Evolutionary conservation across 2,329 filamentous ascomycete genomes (phyloP), one percentile per base, ranked within the genome.

Genomic region (Cercospora zeina): DNA sequence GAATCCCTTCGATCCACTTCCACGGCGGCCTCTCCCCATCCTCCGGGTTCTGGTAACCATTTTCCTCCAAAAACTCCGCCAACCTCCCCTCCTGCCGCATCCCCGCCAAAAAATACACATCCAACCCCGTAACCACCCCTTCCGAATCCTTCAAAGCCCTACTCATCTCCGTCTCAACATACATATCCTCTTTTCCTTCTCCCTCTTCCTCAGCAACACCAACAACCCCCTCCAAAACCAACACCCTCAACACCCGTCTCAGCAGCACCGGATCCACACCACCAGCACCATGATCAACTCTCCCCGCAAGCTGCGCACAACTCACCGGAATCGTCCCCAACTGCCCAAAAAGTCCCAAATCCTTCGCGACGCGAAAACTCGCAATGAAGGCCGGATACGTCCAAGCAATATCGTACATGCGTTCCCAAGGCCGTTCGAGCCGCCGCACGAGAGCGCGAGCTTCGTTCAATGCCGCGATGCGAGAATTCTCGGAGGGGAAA

Each of bases 371-470:
- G 27, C 63, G 62, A 16, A 68, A 21, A 16, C 47, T 19, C 3
- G 58, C 14, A 4, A 58, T 47, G 27, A 58, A 45, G 2, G 59
- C 45, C 2, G 64, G 64, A 5, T 65, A 34, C 19, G 58, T 47
- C 62, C 63, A 63, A 10, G 55, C 51, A 9, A 56, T 11, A 24
- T 63, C 39, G 55, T 65, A 63, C 50, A 67, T 59, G 13, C 58
- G 36, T 55, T 68, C 66, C 58, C 55, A 65, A 2, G 64, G 65
- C 14, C 42, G 51, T 50, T 68, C 62, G 31, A 68, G 55, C 1
- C 66, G 60, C 2, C 24, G 24, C 13, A 61, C 56, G 21, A 67
- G 62, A 24, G 62, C 50, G 1, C 57, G 61, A 8, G 63, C 65
- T 37, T 53, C 62, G 11, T 39, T n/a, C 10, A 66, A 54, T 6